Evolutionary conservation across 2,329 filamentous ascomycete species (phyloP).

Genomic region (Elsinoe ampelina): DNA sequence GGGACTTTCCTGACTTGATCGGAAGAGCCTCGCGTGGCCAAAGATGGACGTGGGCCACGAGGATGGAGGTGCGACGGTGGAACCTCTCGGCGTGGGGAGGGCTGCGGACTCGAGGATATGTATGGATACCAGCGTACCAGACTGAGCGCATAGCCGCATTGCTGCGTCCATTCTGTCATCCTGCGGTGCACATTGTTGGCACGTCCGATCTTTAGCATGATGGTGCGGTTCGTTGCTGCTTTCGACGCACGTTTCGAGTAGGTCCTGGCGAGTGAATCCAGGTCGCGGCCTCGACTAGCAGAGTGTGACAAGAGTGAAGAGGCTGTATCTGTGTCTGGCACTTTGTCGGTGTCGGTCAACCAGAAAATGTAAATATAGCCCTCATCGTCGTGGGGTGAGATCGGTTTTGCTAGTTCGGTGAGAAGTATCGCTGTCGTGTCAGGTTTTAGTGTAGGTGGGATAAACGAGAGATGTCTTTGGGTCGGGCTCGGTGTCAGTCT

Average conservation of each 20-base stretch:
- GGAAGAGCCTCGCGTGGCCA: conserved; percentile 14
- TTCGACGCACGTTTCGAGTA: conserved; percentile 20
- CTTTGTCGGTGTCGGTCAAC: conserved; percentile 62
- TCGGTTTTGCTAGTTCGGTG: conserved; percentile 64
- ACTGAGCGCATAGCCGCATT: conserved; percentile 83
- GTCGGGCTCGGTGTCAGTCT: conserved; percentile 21
- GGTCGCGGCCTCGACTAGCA: background rate
- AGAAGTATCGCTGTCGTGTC: conserved; percentile 61
- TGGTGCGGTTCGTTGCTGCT: conserved; percentile 43
- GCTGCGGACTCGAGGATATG: conserved; percentile 31
- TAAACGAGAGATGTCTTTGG: conserved; percentile 50
- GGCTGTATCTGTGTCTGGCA: conserved; percentile 38
- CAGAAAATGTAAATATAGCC: conserved; percentile 99
- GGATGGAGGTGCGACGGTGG: conserved; percentile 21
- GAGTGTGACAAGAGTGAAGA: conserved; percentile 24
- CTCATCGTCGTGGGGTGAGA: conserved; percentile 64
- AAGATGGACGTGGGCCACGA: conserved; percentile 23
- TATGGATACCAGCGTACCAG: conserved; percentile 91
- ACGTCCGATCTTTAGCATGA: conserved; percentile 56
- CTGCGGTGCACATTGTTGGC: conserved; percentile 79
- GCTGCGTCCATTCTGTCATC: conserved; percentile 84
- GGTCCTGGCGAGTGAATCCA: background rate
- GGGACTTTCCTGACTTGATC: conserved; percentile 58
- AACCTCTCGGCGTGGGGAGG: conserved; percentile 18
- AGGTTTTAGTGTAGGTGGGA: conserved; percentile 58